Evolutionary conservation across 352 stramenopile species (phyloP).

Genomic region (Pythium utonaiense): DNA sequence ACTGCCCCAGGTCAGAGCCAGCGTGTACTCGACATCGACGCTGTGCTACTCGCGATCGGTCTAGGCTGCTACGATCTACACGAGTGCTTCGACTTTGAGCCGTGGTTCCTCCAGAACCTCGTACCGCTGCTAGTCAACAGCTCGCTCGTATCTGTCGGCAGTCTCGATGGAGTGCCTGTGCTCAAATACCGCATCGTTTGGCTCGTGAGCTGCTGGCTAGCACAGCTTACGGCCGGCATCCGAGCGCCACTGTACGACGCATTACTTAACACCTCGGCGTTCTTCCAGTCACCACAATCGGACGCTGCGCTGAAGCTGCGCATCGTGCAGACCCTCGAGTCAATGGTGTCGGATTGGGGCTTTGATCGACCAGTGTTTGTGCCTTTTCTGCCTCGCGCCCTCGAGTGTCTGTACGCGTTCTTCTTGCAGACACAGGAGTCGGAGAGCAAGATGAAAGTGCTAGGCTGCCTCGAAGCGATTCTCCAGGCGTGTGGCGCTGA

Average conservation of each 20-base stretch:
- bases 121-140: constrained; percentile 58
- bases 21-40: constrained; percentile 52
- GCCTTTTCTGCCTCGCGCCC: constrained; percentile 54
- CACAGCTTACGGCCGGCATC: constrained; percentile 65
- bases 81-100: constrained; percentile 86
- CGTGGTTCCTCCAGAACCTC: constrained; percentile 73
- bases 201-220: constrained; percentile 86
- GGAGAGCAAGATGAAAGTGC: constrained; percentile 79
- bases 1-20: background rate
- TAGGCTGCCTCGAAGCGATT: constrained; percentile 69
- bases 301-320: constrained; percentile 69
- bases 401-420: constrained; percentile 65
- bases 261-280: constrained; percentile 41
- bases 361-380: constrained; percentile 71
- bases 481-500: constrained; percentile 55
- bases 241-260: constrained; percentile 78
- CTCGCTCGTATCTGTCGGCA: constrained; percentile 26
- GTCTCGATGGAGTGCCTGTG: constrained; percentile 50
- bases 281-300: constrained; percentile 26
- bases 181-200: constrained; percentile 77
- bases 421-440: constrained; percentile 60
- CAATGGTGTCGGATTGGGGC: constrained; percentile 80
- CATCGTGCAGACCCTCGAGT: constrained; percentile 73
- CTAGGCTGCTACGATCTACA: constrained; percentile 85
- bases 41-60: constrained; percentile 76